phyloP scores from a whole-genome alignment of 306 rosid genomes.

The Fragaria nilgerrensis region DNA sequence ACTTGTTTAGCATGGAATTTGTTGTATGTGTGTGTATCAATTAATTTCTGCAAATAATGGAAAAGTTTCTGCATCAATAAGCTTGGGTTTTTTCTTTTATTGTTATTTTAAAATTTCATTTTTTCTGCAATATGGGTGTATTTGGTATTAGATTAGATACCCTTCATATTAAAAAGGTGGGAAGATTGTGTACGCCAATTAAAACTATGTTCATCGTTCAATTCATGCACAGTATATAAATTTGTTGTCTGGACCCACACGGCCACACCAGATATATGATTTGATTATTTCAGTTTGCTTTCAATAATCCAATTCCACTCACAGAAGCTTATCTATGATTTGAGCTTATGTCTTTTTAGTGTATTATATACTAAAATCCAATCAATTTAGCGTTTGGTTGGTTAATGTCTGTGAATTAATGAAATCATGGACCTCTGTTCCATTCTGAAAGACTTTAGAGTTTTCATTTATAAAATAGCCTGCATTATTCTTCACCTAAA shows the following conservation, averaged over 20 bases:
- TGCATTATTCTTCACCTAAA: background rate
- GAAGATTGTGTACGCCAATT: constrained; percentile 40
- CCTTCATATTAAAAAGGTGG: constrained; percentile 30
- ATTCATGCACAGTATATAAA: constrained; percentile 40
- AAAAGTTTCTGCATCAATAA: background rate
- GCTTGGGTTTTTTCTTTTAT: background rate
- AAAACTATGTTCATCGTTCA: constrained; percentile 22
- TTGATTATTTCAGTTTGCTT: constrained; percentile 24
- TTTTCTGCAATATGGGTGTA: background rate
- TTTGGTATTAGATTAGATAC: constrained; percentile 24
- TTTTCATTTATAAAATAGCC: background rate
- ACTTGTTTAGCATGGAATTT: background rate
- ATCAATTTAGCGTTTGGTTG: constrained; percentile 7
- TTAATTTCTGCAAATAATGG: background rate
- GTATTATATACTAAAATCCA: background rate
- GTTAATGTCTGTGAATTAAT: constrained; percentile 10
- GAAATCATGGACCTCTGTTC: constrained; percentile 32
- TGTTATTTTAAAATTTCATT: background rate
- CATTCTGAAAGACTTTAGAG: constrained; percentile 11
- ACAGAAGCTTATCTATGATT: constrained; percentile 6
- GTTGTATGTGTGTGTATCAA: background rate
- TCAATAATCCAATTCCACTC: constrained; percentile 17
- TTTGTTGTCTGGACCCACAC: constrained; percentile 45
- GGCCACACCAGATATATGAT: background rate
- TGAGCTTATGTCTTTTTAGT: background rate